These are phyloP conservation scores for Fraxinus quadrangulata DNA, from an alignment of 257 asterid genomes.

Conservation along the genomic window DNA sequence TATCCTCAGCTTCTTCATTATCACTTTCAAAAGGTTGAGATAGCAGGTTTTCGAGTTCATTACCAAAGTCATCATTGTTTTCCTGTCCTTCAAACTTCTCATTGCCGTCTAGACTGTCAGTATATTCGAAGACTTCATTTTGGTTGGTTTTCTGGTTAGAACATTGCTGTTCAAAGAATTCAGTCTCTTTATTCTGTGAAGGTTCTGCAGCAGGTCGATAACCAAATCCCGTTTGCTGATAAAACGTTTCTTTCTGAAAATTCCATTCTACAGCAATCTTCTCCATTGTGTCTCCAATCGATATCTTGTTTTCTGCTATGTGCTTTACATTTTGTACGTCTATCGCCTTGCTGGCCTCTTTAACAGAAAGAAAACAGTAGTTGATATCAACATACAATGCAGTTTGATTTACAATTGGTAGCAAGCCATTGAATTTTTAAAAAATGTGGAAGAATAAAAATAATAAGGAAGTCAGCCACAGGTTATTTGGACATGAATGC, in stretches of 20 bases:
- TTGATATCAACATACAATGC: background rate
- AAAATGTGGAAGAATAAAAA: too few relatives aligned
- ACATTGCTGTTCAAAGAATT: background rate
- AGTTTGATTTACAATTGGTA: too few relatives aligned
- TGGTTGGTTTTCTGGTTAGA: constrained; percentile 16
- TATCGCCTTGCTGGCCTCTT: constrained; percentile 66
- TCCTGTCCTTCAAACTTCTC: constrained; percentile 23
- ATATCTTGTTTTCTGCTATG: constrained; percentile 49
- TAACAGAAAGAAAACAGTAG: constrained; percentile 8
- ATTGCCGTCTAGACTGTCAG: background rate
- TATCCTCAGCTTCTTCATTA: constrained; percentile 25
- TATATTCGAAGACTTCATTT: constrained; percentile 23
- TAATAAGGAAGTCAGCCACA: too few relatives aligned
- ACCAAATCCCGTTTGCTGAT: constrained; percentile 47
- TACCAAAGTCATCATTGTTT: constrained; percentile 31
- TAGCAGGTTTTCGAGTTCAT: constrained; percentile 42
- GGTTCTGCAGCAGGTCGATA: constrained; percentile 23
- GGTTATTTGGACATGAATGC: too few relatives aligned
- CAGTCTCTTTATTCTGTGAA: constrained; percentile 19
- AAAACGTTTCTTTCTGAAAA: constrained; percentile 54
- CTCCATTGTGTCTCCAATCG: constrained; percentile 64
- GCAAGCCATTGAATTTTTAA: too few relatives aligned
- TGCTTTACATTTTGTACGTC: constrained; percentile 70
- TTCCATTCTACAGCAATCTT: constrained; percentile 63
- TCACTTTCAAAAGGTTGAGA: constrained; percentile 32